phyloP scores from a whole-genome alignment of 1,139 yeast genomes.

The Zygosaccharomyces sapae region DNA sequence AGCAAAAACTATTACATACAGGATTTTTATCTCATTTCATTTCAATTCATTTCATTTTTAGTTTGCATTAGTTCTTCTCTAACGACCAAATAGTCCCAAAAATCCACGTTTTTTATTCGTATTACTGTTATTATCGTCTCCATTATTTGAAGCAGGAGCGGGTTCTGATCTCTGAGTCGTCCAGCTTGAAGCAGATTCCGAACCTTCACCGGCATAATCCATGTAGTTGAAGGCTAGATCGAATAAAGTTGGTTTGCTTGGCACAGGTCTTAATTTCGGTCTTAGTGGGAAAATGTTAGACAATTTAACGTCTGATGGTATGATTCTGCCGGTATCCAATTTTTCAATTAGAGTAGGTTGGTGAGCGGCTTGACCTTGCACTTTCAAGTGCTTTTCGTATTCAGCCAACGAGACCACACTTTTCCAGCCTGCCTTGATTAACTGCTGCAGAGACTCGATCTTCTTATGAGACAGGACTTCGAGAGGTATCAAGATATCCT shows the following conservation, averaged over 20 bases:
- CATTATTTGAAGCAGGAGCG: conserved; percentile 8
- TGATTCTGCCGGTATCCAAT: conserved; percentile 41
- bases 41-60: not conserved
- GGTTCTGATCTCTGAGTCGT: not conserved
- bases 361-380: conserved; percentile 8
- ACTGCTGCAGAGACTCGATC: conserved; percentile 15
- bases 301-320: conserved; percentile 39
- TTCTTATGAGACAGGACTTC: conserved; percentile 20
- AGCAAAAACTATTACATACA: not conserved
- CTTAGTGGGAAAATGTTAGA: conserved; percentile 48
- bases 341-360: conserved; percentile 46
- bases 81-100: conserved; percentile 47
- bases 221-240: conserved; percentile 86
- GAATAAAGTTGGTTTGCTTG: conserved; percentile 82
- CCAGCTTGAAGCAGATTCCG: conserved; percentile 4
- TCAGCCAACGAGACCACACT: conserved; percentile 34
- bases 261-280: conserved; percentile 51
- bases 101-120: conserved; percentile 43
- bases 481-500: conserved; percentile 21
- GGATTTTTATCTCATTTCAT: not conserved
- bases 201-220: conserved; percentile 39
- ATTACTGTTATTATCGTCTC: conserved; percentile 13
- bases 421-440: conserved; percentile 24
- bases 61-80: not conserved
- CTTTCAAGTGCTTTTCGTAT: conserved; percentile 25